A percentile compares a stretch with the other conserved stretches of the same genome.
Evolutionary conservation across 2,329 filamentous ascomycete species (phyloP).

Genomic region (Periconia macrospinosa): DNA sequence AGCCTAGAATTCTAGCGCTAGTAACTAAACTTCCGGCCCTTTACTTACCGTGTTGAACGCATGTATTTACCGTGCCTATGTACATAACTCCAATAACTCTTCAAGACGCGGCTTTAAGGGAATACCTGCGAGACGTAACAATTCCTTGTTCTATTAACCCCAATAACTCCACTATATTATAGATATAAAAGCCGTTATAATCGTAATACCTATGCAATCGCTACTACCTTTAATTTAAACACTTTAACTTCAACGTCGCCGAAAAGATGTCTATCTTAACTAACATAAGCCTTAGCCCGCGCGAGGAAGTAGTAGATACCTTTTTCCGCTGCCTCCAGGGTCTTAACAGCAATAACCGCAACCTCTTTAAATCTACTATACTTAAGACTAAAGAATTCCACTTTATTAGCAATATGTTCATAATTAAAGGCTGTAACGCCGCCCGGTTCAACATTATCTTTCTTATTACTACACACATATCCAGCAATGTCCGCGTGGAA

Average conservation of each 20-base stretch:
- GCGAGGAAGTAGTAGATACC: constrained; percentile 25
- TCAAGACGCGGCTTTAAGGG: too few relatives aligned
- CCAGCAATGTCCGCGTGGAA: constrained; percentile 25
- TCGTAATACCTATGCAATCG: too few relatives aligned
- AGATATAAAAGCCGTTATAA: too few relatives aligned
- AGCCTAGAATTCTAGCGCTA: too few relatives aligned
- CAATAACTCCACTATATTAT: too few relatives aligned
- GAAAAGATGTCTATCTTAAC: constrained; percentile 9
- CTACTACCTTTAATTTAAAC: too few relatives aligned
- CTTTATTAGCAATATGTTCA: constrained; percentile 12
- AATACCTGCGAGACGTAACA: too few relatives aligned
- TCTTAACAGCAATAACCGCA: constrained; percentile 22
- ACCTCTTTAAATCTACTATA: constrained; percentile 23
- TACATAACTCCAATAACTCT: too few relatives aligned
- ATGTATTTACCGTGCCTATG: too few relatives aligned
- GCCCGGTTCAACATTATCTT: constrained; percentile 19
- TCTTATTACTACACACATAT: constrained; percentile 24
- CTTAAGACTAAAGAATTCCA: constrained; percentile 18
- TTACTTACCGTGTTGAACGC: too few relatives aligned
- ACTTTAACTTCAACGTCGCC: background rate
- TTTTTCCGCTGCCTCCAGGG: constrained; percentile 25
- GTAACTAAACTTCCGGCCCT: too few relatives aligned
- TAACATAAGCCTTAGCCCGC: constrained; percentile 13
- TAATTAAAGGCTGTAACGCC: constrained; percentile 16
- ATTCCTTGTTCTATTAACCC: too few relatives aligned